A percentile compares a stretch with the other conserved stretches of the same genome.
Evolutionary conservation across 2,329 filamentous ascomycete species (phyloP).

Genomic region (Calonectria pteridis): DNA sequence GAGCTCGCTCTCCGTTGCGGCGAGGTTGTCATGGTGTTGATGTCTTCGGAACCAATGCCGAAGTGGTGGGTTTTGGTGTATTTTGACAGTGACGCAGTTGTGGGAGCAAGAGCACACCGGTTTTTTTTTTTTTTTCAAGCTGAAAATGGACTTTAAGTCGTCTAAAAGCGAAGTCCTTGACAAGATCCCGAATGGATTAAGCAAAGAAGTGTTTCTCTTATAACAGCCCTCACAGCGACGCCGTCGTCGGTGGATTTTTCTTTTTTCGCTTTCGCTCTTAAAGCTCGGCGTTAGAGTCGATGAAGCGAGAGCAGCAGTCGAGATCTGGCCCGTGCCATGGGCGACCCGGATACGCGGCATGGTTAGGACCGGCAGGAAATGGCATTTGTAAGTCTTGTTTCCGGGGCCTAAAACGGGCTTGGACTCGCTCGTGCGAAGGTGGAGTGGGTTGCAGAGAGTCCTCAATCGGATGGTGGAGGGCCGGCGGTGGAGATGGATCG

Average conservation of each 20-base stretch:
- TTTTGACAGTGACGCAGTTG: not conserved
- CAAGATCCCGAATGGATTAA: not conserved
- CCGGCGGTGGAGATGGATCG: slow-evolving; percentile 17
- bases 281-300: slow-evolving; percentile 18
- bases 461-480: slow-evolving; percentile 33
- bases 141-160: not conserved
- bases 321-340: slow-evolving; percentile 24
- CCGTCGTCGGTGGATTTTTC: not conserved
- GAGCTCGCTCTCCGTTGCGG: slow-evolving; percentile 43
- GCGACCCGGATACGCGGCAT: slow-evolving; percentile 32
- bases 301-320: not conserved
- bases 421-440: slow-evolving; percentile 16
- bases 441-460: not conserved
- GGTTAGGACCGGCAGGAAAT: slow-evolving; percentile 11
- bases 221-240: not conserved
- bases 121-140: not conserved
- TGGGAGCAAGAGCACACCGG: not conserved
- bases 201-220: not conserved
- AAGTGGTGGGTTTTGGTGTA: not conserved
- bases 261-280: not conserved
- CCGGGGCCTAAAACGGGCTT: slow-evolving; percentile 16
- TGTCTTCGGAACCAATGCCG: not conserved
- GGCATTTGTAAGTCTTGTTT: slow-evolving; percentile 28
- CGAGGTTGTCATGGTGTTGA: slow-evolving; percentile 30
- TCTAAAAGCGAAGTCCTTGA: not conserved